These are phyloP conservation scores for Davidsoniella virescens DNA, from an alignment of 2,329 filamentous ascomycete genomes.

Conservation along the genomic window DNA sequence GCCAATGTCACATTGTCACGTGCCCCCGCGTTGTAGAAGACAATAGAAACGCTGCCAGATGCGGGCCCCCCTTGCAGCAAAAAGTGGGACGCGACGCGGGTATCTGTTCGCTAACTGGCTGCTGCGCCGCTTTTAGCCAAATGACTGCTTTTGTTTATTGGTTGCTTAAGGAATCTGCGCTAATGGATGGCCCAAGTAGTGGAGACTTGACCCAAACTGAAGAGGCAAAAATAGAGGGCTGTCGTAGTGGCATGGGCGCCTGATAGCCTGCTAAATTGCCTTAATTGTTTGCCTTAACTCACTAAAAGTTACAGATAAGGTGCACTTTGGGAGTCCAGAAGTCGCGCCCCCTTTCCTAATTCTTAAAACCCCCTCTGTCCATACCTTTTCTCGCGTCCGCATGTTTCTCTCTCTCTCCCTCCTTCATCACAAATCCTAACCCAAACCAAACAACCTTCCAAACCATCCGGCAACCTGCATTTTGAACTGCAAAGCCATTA, in stretches of 20 bases:
- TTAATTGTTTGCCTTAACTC: too few species aligned
- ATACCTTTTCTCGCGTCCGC: background rate
- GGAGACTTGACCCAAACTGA: background rate
- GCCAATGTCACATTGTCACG: conserved; percentile 4
- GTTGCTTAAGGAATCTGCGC: background rate
- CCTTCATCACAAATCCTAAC: conserved; percentile 8
- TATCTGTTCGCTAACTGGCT: background rate
- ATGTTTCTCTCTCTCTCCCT: conserved; percentile 4
- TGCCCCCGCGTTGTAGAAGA: conserved; percentile 7
- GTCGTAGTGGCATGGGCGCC: too few species aligned
- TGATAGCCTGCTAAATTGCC: background rate
- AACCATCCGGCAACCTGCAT: conserved; percentile 9
- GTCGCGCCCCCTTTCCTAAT: background rate
- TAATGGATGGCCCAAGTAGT: background rate
- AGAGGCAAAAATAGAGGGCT: too few species aligned
- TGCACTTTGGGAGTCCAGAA: too few species aligned
- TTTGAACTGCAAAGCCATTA: conserved; percentile 4
- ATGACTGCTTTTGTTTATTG: background rate
- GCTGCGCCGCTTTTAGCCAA: background rate
- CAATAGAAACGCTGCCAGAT: background rate
- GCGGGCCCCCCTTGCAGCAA: background rate
- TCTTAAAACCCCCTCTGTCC: too few species aligned
- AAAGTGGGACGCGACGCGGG: too few species aligned
- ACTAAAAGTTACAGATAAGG: too few species aligned
- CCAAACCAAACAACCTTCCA: conserved; percentile 4